phyloP scores from a whole-genome alignment of 1,284 basidiomycete species.

The Agaricales sp. region DNA sequence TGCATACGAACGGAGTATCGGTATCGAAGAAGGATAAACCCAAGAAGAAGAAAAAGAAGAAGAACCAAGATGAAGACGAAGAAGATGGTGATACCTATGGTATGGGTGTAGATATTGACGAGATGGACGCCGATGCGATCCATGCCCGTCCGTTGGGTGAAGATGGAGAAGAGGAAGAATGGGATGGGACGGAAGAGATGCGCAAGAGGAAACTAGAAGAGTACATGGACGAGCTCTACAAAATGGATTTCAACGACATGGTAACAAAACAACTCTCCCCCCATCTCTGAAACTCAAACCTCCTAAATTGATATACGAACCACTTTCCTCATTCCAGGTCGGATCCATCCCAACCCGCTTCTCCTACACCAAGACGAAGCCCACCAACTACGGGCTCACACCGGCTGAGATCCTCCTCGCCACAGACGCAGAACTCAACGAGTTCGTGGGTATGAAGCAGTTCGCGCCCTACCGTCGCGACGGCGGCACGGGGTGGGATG shows the following conservation, averaged over 20 bases:
- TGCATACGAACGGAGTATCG: conserved; percentile 27
- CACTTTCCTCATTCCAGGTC: conserved; percentile 39
- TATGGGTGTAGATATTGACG: conserved; percentile 52
- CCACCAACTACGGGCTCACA: conserved; percentile 65
- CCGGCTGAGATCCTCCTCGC: conserved; percentile 89
- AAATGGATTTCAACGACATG: conserved; percentile 92
- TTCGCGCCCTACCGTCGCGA: conserved; percentile 80
- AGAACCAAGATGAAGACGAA: conserved; percentile 40
- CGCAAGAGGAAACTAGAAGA: conserved; percentile 71
- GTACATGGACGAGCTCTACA: conserved; percentile 87
- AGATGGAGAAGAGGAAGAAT: conserved; percentile 43
- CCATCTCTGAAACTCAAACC: conserved; percentile 4
- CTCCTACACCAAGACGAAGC: conserved; percentile 73
- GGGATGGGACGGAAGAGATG: conserved; percentile 84
- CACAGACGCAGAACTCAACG: conserved; percentile 88
- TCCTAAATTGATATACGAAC: conserved; percentile 5
- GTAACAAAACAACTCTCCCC: conserved; percentile 32
- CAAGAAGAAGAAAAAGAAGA: conserved; percentile 30
- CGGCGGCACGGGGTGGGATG: conserved; percentile 47
- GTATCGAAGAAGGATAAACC: conserved; percentile 22
- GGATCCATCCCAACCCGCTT: conserved; percentile 90
- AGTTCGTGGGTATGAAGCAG: conserved; percentile 82
- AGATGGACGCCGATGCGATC: conserved; percentile 65
- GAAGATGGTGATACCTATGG: conserved; percentile 27
- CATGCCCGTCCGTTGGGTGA: conserved; percentile 2